Percentiles rank a stretch among this genome's conserved stretches.
These are phyloP conservation scores for Gloeophyllum trabeum DNA, from an alignment of 768 basidiomycete genomes.

Conservation along the genomic window DNA sequence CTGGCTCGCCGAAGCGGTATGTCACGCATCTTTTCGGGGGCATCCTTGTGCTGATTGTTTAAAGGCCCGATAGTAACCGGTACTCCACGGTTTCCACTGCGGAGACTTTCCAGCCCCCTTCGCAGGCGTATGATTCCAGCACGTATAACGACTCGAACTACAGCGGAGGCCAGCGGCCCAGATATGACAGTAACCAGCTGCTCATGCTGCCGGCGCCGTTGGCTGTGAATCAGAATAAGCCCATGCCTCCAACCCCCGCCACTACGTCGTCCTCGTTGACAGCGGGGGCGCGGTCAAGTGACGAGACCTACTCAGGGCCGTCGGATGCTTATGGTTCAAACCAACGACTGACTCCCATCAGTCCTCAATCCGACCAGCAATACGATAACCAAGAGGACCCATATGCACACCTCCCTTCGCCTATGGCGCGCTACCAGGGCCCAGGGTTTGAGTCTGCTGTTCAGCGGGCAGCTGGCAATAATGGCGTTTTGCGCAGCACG, in stretches of 20 bases:
- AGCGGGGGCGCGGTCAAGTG: conserved; percentile 30
- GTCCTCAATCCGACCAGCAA: conserved; percentile 19
- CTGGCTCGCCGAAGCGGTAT: conserved; percentile 43
- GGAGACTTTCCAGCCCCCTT: conserved; percentile 51
- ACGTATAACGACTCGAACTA: conserved; percentile 48
- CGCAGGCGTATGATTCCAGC: conserved; percentile 42
- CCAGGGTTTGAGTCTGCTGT: conserved; percentile 27
- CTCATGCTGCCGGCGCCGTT: conserved; percentile 71
- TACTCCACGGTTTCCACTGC: conserved; percentile 74
- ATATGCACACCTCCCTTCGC: conserved; percentile 1
- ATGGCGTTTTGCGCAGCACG: conserved; percentile 26
- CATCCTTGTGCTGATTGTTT: conserved; percentile 11
- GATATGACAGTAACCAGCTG: conserved; percentile 60
- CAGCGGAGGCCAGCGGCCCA: conserved; percentile 32
- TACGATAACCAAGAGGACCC: conserved; percentile 11
- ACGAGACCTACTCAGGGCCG: conserved; percentile 25
- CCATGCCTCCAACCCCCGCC: too few species aligned
- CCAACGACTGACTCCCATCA: conserved; percentile 28
- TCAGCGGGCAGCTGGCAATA: conserved; percentile 23
- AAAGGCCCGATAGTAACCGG: conserved; percentile 30
- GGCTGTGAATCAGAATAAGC: conserved; percentile 48
- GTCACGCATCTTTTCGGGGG: conserved; percentile 16
- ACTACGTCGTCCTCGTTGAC: conserved; percentile 28
- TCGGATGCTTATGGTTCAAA: conserved; percentile 27
- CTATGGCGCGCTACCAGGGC: conserved; percentile 9